These are phyloP conservation scores for Acer campestre DNA, from an alignment of 345 rosid species.

Conservation along the genomic window DNA sequence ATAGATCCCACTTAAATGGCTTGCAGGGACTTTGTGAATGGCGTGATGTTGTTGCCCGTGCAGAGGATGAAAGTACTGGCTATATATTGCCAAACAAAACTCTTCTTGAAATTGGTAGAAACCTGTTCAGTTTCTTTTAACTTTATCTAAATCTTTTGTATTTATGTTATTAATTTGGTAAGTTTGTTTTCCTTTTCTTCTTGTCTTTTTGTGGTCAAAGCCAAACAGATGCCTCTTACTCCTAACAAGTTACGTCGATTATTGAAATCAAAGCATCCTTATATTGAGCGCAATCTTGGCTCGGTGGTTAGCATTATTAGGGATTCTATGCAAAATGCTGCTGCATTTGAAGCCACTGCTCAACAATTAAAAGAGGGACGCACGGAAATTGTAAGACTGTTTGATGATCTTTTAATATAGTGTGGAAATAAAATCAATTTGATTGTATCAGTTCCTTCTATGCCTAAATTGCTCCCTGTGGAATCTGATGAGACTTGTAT, in stretches of 20 bases:
- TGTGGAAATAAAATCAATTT: not conserved
- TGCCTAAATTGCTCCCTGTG: not conserved
- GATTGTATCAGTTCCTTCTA: not conserved
- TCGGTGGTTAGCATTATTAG: slow-evolving; percentile 62
- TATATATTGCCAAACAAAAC: slow-evolving; percentile 82
- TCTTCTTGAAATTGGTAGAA: slow-evolving; percentile 81
- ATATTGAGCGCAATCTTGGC: slow-evolving; percentile 65
- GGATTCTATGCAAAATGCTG: slow-evolving; percentile 66
- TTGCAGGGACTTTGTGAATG: slow-evolving; percentile 83
- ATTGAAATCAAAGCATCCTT: slow-evolving; percentile 65
- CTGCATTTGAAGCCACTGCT: slow-evolving; percentile 67
- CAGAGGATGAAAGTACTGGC: slow-evolving; percentile 93
- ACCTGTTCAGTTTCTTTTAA: slow-evolving; percentile 10
- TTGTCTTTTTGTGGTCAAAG: slow-evolving; percentile 42
- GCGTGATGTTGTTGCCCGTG: slow-evolving; percentile 84
- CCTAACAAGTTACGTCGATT: slow-evolving; percentile 53
- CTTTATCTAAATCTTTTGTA: not conserved
- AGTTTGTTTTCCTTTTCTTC: not conserved
- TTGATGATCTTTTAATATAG: not conserved
- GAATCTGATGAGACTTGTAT: not conserved
- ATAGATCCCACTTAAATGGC: slow-evolving; percentile 13
- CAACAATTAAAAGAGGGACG: slow-evolving; percentile 45
- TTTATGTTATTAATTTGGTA: slow-evolving; percentile 11
- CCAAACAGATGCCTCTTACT: slow-evolving; percentile 80
- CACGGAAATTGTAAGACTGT: slow-evolving; percentile 48